Base-by-base conservation (phyloP, 2,329 filamentous ascomycete genomes). In the Penicillium hesseltinei region DNA sequence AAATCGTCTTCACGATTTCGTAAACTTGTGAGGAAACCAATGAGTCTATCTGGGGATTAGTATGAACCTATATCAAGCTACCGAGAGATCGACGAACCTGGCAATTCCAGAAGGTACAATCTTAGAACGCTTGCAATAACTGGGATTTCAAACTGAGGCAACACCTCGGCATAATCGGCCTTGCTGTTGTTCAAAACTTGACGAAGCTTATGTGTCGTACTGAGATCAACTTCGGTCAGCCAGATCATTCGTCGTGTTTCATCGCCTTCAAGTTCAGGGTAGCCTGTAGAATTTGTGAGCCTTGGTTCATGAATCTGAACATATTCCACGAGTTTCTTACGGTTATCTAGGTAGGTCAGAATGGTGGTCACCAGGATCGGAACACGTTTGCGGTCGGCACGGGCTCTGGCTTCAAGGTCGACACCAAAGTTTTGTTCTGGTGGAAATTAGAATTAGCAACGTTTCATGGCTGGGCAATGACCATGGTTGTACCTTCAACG, bases 1-100 rank as follows among this genome's bases (percentile, higher is more conserved):
- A 99, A 63, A 99, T 95, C 2, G 92, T 97, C 78, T 96, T 92
- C 72, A 99, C 88, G 71, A 99, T 97, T 78, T 99, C 95, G 75
- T 99, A 99, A 57, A 99, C 92, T 73, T 97, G 93, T 40, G 92
- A 96, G 56, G 94, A 97, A 60, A 99, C 93, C 61, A 99, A 83
- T n/a, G 94, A 97, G 76, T 99, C 94, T 94, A 65, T 4, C 19
- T n/a, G 15, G 7, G 19, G 33, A 29, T 60, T 43, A 64, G 51
- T 61, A 49, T 63, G 50, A 15, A 7, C 36, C 42, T 21, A 44
- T 19, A 23, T 47, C 11, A 36, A 40, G 23, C 17, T 40, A 51
- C 15, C 13, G 42, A 62, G 76, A 60, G 11, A 43, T 44, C n/a
- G 21, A 77, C 88, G 70, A 81, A 95, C 91, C 90, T 69, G 94